These are phyloP conservation scores for Mucor circinelloides DNA, from an alignment of 371 early-diverging fungal species.

Conservation along the genomic window DNA sequence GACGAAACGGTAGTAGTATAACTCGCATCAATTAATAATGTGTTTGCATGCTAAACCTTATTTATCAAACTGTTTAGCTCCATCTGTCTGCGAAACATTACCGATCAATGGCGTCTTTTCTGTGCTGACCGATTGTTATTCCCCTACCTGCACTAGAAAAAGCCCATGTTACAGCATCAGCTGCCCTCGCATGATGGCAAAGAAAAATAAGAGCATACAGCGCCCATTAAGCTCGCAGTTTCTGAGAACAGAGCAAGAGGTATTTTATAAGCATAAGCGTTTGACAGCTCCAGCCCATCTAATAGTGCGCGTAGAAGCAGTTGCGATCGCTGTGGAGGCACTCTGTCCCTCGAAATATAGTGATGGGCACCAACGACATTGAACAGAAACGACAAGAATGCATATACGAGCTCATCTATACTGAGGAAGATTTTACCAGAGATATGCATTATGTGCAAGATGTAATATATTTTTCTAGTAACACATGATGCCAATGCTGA, in stretches of 20 bases:
- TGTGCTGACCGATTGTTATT: slow-evolving; percentile 66
- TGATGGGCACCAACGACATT: slow-evolving; percentile 10
- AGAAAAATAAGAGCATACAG: background rate
- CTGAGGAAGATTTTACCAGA: slow-evolving; percentile 30
- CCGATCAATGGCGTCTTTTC: slow-evolving; percentile 65
- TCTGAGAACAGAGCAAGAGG: slow-evolving; percentile 11
- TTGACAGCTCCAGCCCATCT: background rate
- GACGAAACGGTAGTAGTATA: background rate
- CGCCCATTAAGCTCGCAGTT: background rate
- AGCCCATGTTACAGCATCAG: slow-evolving; percentile 59
- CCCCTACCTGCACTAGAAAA: slow-evolving; percentile 63
- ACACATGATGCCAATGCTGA: background rate
- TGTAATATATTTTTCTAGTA: slow-evolving; percentile 7
- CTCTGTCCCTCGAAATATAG: slow-evolving; percentile 29
- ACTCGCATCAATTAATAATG: background rate
- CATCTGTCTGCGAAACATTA: slow-evolving; percentile 13
- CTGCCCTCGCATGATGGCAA: slow-evolving; percentile 55
- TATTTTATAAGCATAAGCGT: background rate
- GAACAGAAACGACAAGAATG: slow-evolving; percentile 38
- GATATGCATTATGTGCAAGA: slow-evolving; percentile 30
- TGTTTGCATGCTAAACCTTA: background rate
- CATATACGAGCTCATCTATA: slow-evolving; percentile 37
- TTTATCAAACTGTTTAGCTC: slow-evolving; percentile 1
- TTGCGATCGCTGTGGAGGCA: slow-evolving; percentile 28
- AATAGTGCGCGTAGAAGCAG: background rate